phyloP scores from a whole-genome alignment of 257 asterid genomes.

The Knoxia roxburghii region DNA sequence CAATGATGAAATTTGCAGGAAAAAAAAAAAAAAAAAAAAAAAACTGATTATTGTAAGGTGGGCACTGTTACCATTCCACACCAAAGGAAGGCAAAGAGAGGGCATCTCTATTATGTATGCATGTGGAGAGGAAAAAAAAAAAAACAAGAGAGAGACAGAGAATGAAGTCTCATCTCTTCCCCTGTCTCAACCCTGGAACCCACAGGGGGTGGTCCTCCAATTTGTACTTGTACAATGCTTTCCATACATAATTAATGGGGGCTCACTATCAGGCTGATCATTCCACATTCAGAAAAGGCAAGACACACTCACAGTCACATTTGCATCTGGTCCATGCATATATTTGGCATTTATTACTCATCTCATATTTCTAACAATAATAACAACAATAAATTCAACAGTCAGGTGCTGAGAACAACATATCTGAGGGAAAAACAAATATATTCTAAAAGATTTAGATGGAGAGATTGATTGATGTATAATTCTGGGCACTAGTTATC shows the following conservation, averaged over 20 bases:
- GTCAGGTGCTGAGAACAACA: conserved; percentile 32
- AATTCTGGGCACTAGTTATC: conserved; percentile 27
- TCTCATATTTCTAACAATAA: conserved; percentile 29
- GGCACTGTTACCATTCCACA: not conserved
- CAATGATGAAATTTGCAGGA: conserved; percentile 16
- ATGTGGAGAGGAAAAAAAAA: conserved; percentile 4
- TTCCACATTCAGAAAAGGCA: conserved; percentile 24
- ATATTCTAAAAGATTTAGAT: conserved; percentile 26
- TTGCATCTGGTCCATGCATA: conserved; percentile 32
- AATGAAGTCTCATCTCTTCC: conserved; percentile 4
- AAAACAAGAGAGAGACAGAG: not conserved
- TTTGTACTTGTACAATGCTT: conserved; percentile 32
- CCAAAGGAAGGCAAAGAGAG: not conserved
- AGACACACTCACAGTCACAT: conserved; percentile 18
- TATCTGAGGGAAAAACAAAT: conserved; percentile 21
- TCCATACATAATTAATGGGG: conserved; percentile 30
- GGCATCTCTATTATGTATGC: conserved; percentile 1
- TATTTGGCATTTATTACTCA: conserved; percentile 40
- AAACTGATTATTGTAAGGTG: not conserved
- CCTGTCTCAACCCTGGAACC: conserved; percentile 20
- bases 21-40: no score
- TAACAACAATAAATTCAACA: conserved; percentile 35
- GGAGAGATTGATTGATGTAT: conserved; percentile 23
- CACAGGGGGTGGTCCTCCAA: conserved; percentile 24
- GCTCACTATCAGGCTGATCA: conserved; percentile 29